A percentile compares a stretch with the other conserved stretches of the same genome.
phyloP scores from a whole-genome alignment of 2,329 filamentous ascomycete genomes.

The Didymella glomerata region DNA sequence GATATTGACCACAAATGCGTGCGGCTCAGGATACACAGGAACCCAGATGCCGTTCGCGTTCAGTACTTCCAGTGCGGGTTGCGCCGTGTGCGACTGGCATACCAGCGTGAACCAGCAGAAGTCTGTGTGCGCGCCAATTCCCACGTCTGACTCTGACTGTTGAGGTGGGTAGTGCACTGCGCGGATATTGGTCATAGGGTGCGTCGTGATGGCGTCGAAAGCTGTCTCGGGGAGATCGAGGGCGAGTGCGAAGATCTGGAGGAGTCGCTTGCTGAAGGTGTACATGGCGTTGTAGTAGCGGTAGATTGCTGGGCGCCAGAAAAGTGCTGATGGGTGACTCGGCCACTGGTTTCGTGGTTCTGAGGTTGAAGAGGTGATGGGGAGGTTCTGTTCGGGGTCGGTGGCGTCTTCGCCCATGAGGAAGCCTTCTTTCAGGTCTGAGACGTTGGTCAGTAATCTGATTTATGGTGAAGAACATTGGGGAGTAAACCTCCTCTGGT shows the following conservation, averaged over 20 bases:
- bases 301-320: constrained; percentile 45
- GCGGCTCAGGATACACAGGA: constrained; percentile 46
- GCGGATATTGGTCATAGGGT: constrained; percentile 55
- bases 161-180: constrained; percentile 54
- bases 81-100: constrained; percentile 36
- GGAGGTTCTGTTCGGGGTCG: constrained; percentile 41
- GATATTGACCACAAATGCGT: constrained; percentile 54
- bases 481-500: constrained; percentile 41
- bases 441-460: constrained; percentile 3
- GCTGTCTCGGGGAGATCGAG: constrained; percentile 52
- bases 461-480: background rate
- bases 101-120: constrained; percentile 57
- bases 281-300: constrained; percentile 45
- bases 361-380: constrained; percentile 25
- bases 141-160: constrained; percentile 42
- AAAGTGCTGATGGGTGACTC: constrained; percentile 34
- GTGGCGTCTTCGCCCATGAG: constrained; percentile 49
- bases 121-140: constrained; percentile 55
- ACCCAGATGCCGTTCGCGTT: constrained; percentile 55
- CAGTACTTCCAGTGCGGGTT: constrained; percentile 52
- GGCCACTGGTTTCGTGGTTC: constrained; percentile 46
- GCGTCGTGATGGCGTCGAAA: constrained; percentile 51
- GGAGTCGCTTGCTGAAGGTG: constrained; percentile 44
- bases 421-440: constrained; percentile 49
- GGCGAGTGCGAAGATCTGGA: constrained; percentile 50